phyloP scores from a whole-genome alignment of 768 basidiomycete species.

The Leccinum olivaceopallidum region DNA sequence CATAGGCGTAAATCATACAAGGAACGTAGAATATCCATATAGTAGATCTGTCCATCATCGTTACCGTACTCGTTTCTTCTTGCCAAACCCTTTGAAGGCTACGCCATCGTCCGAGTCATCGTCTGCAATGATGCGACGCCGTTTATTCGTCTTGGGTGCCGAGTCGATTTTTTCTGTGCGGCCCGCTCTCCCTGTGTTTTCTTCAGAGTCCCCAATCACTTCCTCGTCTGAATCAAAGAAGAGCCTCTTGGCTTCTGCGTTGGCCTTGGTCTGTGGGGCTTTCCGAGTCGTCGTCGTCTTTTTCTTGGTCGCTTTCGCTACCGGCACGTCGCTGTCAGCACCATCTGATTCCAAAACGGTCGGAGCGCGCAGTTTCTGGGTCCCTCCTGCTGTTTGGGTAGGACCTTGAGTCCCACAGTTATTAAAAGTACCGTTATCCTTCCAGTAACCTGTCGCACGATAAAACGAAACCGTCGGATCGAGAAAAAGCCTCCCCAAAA shows the following conservation, averaged over 20 bases:
- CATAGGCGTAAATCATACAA: background rate
- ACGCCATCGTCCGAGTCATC: constrained; percentile 74
- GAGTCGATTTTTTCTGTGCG: constrained; percentile 11
- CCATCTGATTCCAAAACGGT: constrained; percentile 45
- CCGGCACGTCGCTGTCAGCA: constrained; percentile 26
- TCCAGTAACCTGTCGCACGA: constrained; percentile 55
- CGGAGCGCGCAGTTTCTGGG: constrained; percentile 27
- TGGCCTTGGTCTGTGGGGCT: constrained; percentile 32
- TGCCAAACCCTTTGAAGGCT: constrained; percentile 65
- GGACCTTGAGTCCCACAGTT: constrained; percentile 17
- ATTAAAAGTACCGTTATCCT: constrained; percentile 32
- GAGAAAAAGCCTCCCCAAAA: background rate
- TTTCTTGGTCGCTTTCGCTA: constrained; percentile 7
- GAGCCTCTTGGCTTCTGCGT: constrained; percentile 35
- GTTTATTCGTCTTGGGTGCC: constrained; percentile 20
- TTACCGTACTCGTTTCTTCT: constrained; percentile 26
- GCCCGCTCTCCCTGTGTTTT: background rate
- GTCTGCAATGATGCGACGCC: constrained; percentile 44
- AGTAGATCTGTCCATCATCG: background rate
- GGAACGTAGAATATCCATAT: constrained; percentile 2
- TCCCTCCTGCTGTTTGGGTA: constrained; percentile 18
- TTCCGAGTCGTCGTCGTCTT: constrained; percentile 8
- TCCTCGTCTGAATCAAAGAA: constrained; percentile 57
- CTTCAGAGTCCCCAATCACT: background rate
- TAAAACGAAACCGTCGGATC: background rate